Percentiles rank a stretch among this genome's conserved stretches.
Evolutionary conservation across 2,329 filamentous ascomycete species (phyloP).

Genomic region (Ceratocystis cubensis): DNA sequence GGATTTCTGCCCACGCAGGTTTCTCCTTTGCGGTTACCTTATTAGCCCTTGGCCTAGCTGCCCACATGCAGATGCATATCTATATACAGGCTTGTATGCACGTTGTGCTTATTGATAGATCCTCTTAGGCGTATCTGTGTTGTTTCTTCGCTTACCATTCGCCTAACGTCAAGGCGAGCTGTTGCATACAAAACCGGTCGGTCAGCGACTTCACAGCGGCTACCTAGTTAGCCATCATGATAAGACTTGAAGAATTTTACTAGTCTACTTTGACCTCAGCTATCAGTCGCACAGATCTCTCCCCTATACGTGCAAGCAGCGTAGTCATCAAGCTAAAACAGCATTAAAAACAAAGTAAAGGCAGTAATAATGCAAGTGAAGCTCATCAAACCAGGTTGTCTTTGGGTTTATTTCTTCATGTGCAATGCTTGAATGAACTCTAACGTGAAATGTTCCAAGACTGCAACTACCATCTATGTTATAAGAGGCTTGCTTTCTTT

Average conservation of each 20-base stretch:
- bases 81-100: background rate
- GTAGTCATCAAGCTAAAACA: background rate
- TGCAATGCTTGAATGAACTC: background rate
- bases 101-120: background rate
- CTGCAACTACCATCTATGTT: background rate
- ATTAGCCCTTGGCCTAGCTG: background rate
- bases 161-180: background rate
- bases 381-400: background rate
- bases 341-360: background rate
- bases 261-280: background rate
- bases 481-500: background rate
- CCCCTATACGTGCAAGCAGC: no score
- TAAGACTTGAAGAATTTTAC: background rate
- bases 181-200: no score
- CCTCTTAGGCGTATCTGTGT: background rate
- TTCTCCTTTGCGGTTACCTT: background rate
- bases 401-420: background rate
- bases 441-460: conserved; percentile 1
- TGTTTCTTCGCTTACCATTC: background rate
- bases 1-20: background rate
- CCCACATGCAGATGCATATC: background rate
- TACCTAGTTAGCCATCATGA: background rate
- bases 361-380: background rate
- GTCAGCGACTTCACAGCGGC: no score
- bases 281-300: background rate